Evolutionary conservation across 2,329 filamentous ascomycete species (phyloP).

Genomic region (Daldinia eschscholtzii): DNA sequence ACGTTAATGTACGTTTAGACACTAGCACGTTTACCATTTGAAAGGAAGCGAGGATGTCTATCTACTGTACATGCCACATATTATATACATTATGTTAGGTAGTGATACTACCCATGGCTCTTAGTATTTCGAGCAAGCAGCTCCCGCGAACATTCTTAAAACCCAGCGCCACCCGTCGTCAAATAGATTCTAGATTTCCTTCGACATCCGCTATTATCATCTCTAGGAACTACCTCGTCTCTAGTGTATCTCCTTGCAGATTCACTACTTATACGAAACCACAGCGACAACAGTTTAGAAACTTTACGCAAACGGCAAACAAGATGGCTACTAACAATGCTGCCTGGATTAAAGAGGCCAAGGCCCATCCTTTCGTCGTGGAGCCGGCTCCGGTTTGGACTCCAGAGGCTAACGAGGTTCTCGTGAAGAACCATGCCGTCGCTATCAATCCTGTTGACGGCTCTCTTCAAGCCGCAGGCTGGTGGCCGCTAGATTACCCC

Average conservation of each 20-base stretch:
- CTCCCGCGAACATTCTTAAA: slow-evolving; percentile 39
- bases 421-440: slow-evolving; percentile 50
- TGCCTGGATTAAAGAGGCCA: slow-evolving; percentile 44
- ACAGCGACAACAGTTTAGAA: slow-evolving; percentile 18
- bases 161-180: slow-evolving; percentile 33
- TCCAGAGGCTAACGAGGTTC: slow-evolving; percentile 44
- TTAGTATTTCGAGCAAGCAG: slow-evolving; percentile 22
- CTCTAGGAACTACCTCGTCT: slow-evolving; percentile 7
- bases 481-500: slow-evolving; percentile 52
- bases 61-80: slow-evolving; percentile 11
- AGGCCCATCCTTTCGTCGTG: slow-evolving; percentile 44
- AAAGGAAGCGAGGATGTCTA: slow-evolving; percentile 26
- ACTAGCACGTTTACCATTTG: slow-evolving; percentile 21
- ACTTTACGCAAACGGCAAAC: slow-evolving; percentile 21
- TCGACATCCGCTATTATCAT: slow-evolving; percentile 29
- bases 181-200: slow-evolving; percentile 23
- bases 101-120: slow-evolving; percentile 35
- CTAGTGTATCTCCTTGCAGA: not conserved
- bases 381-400: slow-evolving; percentile 41
- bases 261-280: slow-evolving; percentile 7
- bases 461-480: slow-evolving; percentile 49
- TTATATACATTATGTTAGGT: slow-evolving; percentile 6
- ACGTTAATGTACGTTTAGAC: slow-evolving; percentile 20
- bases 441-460: slow-evolving; percentile 54
- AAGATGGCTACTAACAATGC: slow-evolving; percentile 42